Percentiles rank a stretch among this genome's conserved stretches.
These are phyloP conservation scores for Apiotrichum veenhuisii DNA, from an alignment of 1,284 basidiomycete genomes.

Conservation along the genomic window DNA sequence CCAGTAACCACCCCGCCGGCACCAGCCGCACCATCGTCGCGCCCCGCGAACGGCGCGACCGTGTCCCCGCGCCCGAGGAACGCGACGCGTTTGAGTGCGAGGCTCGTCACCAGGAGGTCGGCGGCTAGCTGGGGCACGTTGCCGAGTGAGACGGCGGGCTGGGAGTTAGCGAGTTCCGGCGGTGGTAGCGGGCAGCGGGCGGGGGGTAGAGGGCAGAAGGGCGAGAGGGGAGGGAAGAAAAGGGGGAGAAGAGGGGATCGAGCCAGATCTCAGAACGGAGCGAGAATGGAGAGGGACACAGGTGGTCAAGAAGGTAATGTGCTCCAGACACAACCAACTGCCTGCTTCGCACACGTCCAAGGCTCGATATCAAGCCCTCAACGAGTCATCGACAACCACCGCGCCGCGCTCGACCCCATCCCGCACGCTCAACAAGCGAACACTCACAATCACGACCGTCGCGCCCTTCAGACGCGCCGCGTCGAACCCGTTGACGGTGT, in stretches of 20 bases:
- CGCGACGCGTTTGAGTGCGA: constrained; percentile 60
- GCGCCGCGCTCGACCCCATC: too few relatives aligned
- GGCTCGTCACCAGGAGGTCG: constrained; percentile 66
- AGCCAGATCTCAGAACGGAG: too few relatives aligned
- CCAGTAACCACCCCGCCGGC: constrained; percentile 63
- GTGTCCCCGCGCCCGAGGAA: constrained; percentile 58
- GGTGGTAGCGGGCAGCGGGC: constrained; percentile 49
- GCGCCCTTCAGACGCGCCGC: constrained; percentile 4
- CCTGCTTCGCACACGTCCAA: too few relatives aligned
- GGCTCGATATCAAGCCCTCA: too few relatives aligned
- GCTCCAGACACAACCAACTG: too few relatives aligned
- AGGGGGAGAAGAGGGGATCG: constrained; percentile 53
- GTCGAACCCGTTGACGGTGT: constrained; percentile 18
- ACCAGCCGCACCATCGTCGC: too few relatives aligned
- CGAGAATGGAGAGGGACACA: constrained; percentile 71
- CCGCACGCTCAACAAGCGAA: too few relatives aligned
- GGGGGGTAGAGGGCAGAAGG: constrained; percentile 56
- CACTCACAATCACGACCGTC: constrained; percentile 17
- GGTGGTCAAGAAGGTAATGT: too few relatives aligned
- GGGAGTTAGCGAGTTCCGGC: constrained; percentile 57
- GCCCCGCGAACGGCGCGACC: constrained; percentile 65
- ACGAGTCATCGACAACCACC: too few relatives aligned
- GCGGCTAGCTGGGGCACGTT: constrained; percentile 72
- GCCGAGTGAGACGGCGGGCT: constrained; percentile 75
- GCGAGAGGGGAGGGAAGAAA: constrained; percentile 73